Conservation (phyloP, 2,329 filamentous ascomycete species). For the Ceratocystiopsis sp. region DNA sequence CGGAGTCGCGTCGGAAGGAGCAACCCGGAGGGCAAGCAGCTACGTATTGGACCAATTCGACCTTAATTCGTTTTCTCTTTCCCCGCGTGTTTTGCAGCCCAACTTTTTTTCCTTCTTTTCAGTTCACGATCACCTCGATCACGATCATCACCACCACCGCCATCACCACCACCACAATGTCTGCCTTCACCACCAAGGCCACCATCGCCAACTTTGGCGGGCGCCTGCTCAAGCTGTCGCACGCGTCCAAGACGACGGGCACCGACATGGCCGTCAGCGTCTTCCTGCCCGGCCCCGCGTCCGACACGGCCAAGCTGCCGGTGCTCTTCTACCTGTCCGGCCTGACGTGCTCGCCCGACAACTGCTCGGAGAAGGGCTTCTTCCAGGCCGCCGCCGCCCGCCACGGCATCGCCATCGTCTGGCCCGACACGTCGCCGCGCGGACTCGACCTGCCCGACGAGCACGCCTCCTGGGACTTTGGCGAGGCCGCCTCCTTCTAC, state of each 20-base stretch:
- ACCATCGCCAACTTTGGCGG: constrained; percentile 87
- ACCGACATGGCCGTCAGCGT: constrained; percentile 90
- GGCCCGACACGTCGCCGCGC: constrained; percentile 86
- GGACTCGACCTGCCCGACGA: constrained; percentile 69
- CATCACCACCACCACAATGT: constrained; percentile 32
- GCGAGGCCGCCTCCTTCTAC: constrained; percentile 86
- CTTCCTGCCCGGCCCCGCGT: constrained; percentile 56
- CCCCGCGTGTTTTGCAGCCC: background rate
- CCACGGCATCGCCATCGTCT: constrained; percentile 79
- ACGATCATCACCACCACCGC: constrained; percentile 54
- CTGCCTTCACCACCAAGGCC: constrained; percentile 67
- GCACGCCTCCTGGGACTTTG: constrained; percentile 83
- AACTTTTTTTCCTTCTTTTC: background rate
- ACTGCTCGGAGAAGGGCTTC: constrained; percentile 70
- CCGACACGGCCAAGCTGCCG: constrained; percentile 46
- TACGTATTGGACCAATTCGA: no score
- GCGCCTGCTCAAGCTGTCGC: constrained; percentile 84
- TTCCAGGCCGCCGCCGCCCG: constrained; percentile 69
- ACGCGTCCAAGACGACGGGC: constrained; percentile 59
- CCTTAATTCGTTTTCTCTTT: no score
- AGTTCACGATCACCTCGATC: constrained; percentile 32
- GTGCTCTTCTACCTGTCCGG: constrained; percentile 88
- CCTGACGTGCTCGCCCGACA: constrained; percentile 86
- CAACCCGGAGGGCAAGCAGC: no score
- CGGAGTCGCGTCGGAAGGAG: no score